phyloP scores from a whole-genome alignment of 2,329 filamentous ascomycete genomes.

The Aspergillus felis region DNA sequence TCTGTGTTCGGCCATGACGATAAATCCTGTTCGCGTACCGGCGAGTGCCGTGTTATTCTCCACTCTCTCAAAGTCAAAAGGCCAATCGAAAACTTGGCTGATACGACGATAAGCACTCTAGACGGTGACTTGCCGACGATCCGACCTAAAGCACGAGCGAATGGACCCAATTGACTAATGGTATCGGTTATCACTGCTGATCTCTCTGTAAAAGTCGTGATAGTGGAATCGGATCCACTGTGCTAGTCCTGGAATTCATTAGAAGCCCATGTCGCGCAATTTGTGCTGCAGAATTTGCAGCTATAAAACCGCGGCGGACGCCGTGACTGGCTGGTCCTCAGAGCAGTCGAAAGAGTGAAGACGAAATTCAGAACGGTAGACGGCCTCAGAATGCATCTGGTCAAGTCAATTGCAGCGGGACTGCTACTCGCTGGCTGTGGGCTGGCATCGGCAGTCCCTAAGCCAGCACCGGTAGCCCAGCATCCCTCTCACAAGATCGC shows the following conservation, averaged over 20 bases:
- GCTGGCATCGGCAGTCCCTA: constrained; percentile 5
- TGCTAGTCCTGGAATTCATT: neutral
- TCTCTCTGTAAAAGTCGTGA: neutral
- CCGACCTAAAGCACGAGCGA: neutral
- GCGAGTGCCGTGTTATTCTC: neutral
- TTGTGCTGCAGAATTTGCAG: neutral
- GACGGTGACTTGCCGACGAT: neutral
- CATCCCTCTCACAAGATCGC: constrained; percentile 20
- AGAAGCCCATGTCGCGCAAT: neutral
- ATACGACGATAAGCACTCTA: neutral
- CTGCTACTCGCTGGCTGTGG: constrained; percentile 13
- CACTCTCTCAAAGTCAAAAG: neutral
- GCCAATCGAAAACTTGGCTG: neutral
- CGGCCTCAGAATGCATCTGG: constrained; percentile 9
- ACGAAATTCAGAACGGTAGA: neutral
- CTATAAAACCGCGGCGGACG: neutral
- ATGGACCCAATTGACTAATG: neutral
- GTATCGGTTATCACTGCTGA: neutral
- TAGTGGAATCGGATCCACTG: neutral
- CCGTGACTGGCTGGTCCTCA: neutral
- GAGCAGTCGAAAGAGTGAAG: neutral
- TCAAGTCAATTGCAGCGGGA: constrained; percentile 11
- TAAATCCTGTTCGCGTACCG: neutral
- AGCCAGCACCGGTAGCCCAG: neutral
- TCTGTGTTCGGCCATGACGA: neutral